Evolutionary conservation across 768 basidiomycete genomes (phyloP).

Genomic region (Suillus sp.): DNA sequence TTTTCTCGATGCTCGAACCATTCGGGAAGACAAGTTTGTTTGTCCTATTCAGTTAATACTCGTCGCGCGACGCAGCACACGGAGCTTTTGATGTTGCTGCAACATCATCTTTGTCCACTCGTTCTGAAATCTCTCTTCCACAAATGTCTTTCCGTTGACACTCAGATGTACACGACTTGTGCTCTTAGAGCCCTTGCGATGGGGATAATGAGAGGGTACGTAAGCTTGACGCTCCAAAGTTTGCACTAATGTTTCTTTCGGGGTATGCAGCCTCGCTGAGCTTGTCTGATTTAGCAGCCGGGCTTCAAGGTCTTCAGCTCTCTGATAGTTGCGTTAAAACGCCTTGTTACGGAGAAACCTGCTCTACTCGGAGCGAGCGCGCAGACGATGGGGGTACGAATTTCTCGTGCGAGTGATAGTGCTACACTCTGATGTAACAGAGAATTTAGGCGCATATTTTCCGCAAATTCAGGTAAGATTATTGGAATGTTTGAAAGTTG

Average conservation of each 20-base stretch:
- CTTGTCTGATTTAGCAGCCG: conserved; percentile 61
- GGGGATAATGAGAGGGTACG: conserved; percentile 88
- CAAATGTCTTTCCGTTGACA: conserved; percentile 80
- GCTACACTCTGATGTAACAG: no score
- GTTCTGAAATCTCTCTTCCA: conserved; percentile 86
- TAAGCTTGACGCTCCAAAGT: background rate
- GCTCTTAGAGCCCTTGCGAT: conserved; percentile 89
- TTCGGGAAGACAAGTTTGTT: conserved; percentile 67
- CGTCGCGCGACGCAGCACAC: conserved; percentile 65
- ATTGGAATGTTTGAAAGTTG: no score
- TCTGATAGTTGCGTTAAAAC: conserved; percentile 81
- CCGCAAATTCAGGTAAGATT: no score
- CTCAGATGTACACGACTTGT: conserved; percentile 92
- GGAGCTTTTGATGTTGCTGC: conserved; percentile 82
- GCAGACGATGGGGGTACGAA: conserved; percentile 82
- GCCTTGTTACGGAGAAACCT: conserved; percentile 88
- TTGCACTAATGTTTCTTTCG: conserved; percentile 26
- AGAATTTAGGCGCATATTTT: no score
- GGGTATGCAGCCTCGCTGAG: conserved; percentile 78
- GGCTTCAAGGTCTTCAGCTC: conserved; percentile 74
- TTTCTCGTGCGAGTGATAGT: conserved; percentile 38
- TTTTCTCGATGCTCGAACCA: conserved; percentile 78
- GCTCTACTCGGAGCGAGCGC: conserved; percentile 74
- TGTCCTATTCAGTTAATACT: conserved; percentile 11
- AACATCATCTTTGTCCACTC: conserved; percentile 87